Base-by-base conservation (phyloP, 2,329 filamentous ascomycete genomes). In the Neonectria faginata region DNA sequence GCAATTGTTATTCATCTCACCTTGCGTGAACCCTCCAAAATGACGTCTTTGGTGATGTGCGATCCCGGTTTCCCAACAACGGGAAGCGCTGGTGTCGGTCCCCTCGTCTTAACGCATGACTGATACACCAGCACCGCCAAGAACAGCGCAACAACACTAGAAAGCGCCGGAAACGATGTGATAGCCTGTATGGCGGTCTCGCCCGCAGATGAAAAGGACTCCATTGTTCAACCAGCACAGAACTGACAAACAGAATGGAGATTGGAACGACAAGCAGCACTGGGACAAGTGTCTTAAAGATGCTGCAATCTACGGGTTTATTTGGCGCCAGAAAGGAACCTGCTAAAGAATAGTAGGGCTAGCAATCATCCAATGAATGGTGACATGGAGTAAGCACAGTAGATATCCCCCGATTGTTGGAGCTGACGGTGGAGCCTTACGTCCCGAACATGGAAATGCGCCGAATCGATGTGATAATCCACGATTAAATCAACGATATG, bases 21-120 rank as follows among this genome's bases (percentile, higher is more conserved):
- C 47, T 58, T 62, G 45, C 60, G 60, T 22, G 60, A 48, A 18
- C 60, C 60, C 14, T 62, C 54, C 5, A 62, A 12, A 25, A 62
- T 62, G 27, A 47, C 60, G 18, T 62, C 53, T 12, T 62, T 62
- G 7, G 60, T 62, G 25, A 62, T 58, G 41, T 53, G 47, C 20
- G 47, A 45, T 10, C 60, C 60, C 2, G 60, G 54, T 11, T 39
- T 62, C 6, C 60, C 54, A 31, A 62, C 54, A 9, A 58, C 39
- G 6, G 60, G 60, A n/a, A 58, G 39, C 33, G 41, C 48, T 29
- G 50, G 54, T n/a, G 48, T 58, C 29, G 60, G 36, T 20, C 33
- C 31, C 47, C 25, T 47, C 6, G 48, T 51, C 39, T n/a, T 45
- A 8, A 58, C 45, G 16, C 39, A 57, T 0, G 60, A 62, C 11